These are phyloP conservation scores for Leccinum rimulosum DNA, from an alignment of 768 basidiomycete species.

Conservation along the genomic window DNA sequence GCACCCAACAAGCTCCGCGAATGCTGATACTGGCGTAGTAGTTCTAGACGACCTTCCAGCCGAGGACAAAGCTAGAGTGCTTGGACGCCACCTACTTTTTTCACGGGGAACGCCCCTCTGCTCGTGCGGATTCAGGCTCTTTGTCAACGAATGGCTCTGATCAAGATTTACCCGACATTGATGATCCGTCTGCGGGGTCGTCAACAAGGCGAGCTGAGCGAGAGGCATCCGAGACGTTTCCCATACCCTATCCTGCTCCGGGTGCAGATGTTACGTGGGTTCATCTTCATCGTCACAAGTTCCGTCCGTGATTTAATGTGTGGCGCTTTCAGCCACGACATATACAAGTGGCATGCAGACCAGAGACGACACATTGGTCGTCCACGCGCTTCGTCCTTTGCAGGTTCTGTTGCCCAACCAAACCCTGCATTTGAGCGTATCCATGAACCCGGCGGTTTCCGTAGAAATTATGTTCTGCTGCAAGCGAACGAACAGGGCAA, in stretches of 20 bases:
- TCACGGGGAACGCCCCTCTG: conserved; percentile 53
- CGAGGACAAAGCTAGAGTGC: conserved; percentile 80
- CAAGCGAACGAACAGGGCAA: conserved; percentile 65
- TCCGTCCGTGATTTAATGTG: conserved; percentile 16
- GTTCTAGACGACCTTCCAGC: conserved; percentile 66
- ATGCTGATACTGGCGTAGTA: conserved; percentile 29
- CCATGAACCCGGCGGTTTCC: conserved; percentile 92
- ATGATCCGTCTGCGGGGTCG: conserved; percentile 22
- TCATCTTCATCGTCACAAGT: conserved; percentile 1
- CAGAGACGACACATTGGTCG: conserved; percentile 59
- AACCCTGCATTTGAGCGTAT: conserved; percentile 90
- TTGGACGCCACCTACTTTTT: conserved; percentile 78
- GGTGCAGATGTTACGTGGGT: conserved; percentile 94
- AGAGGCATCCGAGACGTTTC: conserved; percentile 70
- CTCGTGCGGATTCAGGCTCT: conserved; percentile 24
- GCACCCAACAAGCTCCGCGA: conserved; percentile 27
- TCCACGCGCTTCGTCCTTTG: conserved; percentile 68
- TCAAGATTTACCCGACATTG: conserved; percentile 16
- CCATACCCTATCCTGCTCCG: conserved; percentile 83
- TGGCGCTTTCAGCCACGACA: conserved; percentile 60
- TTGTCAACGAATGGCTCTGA: conserved; percentile 18
- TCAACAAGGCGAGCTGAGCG: conserved; percentile 23
- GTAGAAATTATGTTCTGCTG: conserved; percentile 80
- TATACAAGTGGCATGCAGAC: conserved; percentile 94
- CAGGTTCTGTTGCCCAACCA: conserved; percentile 47